Evolutionary conservation across 108 stramenopile genomes (phyloP).

Genomic region (Schizochytrium sp.): DNA sequence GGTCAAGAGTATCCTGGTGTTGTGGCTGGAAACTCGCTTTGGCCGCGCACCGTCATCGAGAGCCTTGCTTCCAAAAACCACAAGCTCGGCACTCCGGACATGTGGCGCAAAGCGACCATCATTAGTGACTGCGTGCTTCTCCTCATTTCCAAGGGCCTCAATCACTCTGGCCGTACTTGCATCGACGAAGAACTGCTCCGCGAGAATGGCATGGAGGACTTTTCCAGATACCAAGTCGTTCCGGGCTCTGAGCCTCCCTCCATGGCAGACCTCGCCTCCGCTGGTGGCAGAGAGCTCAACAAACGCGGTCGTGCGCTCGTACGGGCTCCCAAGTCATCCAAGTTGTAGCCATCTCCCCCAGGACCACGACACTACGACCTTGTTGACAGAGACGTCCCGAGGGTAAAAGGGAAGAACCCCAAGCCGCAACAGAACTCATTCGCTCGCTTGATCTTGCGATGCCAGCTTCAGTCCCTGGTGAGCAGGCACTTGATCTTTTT

Average conservation of each 20-base stretch:
- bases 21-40: not conserved
- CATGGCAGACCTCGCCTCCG: not conserved
- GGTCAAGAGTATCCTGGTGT: not conserved
- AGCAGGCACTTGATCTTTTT: too few relatives aligned
- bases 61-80: not conserved
- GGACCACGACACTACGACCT: too few relatives aligned
- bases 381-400: too few relatives aligned
- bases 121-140: not conserved
- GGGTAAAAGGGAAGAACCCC: too few relatives aligned
- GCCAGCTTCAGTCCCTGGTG: too few relatives aligned
- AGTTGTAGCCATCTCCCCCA: not conserved
- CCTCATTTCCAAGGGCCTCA: not conserved
- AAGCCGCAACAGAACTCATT: too few relatives aligned
- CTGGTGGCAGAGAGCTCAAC: not conserved
- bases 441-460: too few relatives aligned
- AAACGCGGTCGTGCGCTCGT: not conserved
- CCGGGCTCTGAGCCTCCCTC: not conserved
- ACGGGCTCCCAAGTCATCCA: not conserved
- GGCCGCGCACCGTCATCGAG: not conserved
- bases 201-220: not conserved
- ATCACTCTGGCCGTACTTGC: not conserved
- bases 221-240: not conserved
- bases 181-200: conserved; percentile 13
- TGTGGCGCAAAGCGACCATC: not conserved
- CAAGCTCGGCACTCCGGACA: not conserved